Evolutionary conservation across 2,329 filamentous ascomycete species (phyloP), one percentile per base, ranked within the genome.

Genomic region (Raffaelea ambrosiae): DNA sequence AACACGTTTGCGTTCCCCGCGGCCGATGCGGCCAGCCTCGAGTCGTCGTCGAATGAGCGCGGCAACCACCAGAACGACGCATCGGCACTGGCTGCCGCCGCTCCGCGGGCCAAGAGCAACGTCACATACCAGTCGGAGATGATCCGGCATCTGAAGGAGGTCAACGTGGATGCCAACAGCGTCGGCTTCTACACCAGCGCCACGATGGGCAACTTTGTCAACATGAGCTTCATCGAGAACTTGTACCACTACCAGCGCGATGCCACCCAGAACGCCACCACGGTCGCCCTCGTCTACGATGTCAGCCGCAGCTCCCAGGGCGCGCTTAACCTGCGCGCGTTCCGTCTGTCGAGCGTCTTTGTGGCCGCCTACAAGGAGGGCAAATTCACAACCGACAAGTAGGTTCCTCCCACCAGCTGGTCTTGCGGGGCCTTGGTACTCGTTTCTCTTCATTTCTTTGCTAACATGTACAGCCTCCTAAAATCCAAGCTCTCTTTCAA

Each of bases 181-280:
- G 88, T 95, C 51, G 93, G 93, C 61, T 98, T 90, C 90, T 98
- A 98, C 73, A 96, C 89, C 51, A 96, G 89, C 72, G 88, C 90
- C 54, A 95, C 89, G 67, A 94, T 98, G 87, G 93, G 93, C 68
- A 97, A 95, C 76, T 97, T 97, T 60, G 78, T 97, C 75, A 96
- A 90, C 74, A 68, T 86, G 63, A 87, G 85, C 74, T 90, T 95
- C 64, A 87, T 98, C 68, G 93, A 98, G 78, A 98, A 97, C 74
- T 90, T 96, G 69, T 89, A 83, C 71, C 86, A 90, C 73, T 97
- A 95, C 75, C 93, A 98, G 75, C 93, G 88, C 68, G 88, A 94
- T 59, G 95, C 95, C 66, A 88, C 94, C 69, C 76, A 79, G 66
- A 95, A 95, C 66, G 88, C 93, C 69, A 77, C 79, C 66, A 89